Evolutionary conservation across 768 basidiomycete species (phyloP), one percentile per base, ranked within the genome.

Genomic region (Serpula lacrymans): DNA sequence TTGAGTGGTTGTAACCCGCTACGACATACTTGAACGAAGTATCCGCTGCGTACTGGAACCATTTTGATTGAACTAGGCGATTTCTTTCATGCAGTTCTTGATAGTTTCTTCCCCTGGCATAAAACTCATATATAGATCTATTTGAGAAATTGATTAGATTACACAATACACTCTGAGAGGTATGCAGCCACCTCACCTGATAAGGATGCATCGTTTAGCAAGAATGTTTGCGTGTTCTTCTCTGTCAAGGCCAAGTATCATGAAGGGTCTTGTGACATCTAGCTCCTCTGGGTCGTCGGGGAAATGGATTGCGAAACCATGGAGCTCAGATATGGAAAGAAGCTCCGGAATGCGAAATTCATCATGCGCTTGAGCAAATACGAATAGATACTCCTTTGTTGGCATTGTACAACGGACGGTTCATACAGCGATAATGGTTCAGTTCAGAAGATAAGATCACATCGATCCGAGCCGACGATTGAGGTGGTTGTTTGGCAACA

Each of bases 301-400:
- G 6, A 26, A 49, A 43, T 51, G 48, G 29, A 88, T 62, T 0
- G 68, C 51, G 58, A 96, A 87, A 7, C 72, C 77, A 64, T 84
- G 59, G 1, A 91, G 71, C 51, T 92, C 79, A 2, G 88, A 76
- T 27, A 93, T 60, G 3, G 91, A 93, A 22, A 65, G 60, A 0
- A 96, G 74, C 57, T 93, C 90, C 24, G 92, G 91, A 10, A 94
- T 59, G 18, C 93, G 72, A 56, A 95, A 95, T 25, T 88, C 83
- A 25, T 75, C 69, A 57, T 95, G 89, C 5, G 72, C 75, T 60
- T 88, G 88, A 2, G 89, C 88, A 62, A 92, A 88, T 31, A 84
- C 72, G 38, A 94, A 63, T 41, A 92, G 72, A 48, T 78, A 82
- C 31, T 64, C 55, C 39, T 33, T 39, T 21, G 41, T 40, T 38